These are phyloP conservation scores for Fusarium falciforme DNA, from an alignment of 2,329 filamentous ascomycete species.

Conservation along the genomic window DNA sequence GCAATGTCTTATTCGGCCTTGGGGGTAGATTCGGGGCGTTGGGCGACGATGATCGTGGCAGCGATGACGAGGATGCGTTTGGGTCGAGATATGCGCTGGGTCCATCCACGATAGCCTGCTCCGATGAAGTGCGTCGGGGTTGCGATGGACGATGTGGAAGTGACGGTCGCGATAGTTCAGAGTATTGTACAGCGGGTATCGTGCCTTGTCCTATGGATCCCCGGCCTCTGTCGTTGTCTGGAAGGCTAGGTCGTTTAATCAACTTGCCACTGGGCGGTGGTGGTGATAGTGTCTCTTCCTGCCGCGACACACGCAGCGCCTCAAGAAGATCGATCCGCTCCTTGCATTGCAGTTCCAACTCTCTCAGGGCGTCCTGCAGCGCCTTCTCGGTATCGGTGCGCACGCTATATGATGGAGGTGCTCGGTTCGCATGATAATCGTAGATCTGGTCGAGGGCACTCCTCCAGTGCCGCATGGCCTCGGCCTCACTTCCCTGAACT, in stretches of 20 bases:
- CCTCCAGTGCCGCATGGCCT: constrained; percentile 92
- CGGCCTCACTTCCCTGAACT: constrained; percentile 84
- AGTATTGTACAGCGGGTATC: constrained; percentile 82
- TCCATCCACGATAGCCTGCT: constrained; percentile 55
- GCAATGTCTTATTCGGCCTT: constrained; percentile 53
- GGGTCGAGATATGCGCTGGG: constrained; percentile 36
- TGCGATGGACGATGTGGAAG: constrained; percentile 68
- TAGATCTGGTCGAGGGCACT: constrained; percentile 89
- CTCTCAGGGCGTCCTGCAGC: constrained; percentile 81
- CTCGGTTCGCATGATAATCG: constrained; percentile 82
- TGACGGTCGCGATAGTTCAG: constrained; percentile 79
- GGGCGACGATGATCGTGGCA: constrained; percentile 48
- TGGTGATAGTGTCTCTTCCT: constrained; percentile 46
- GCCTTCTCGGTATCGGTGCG: constrained; percentile 86
- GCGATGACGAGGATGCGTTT: constrained; percentile 20
- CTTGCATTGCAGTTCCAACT: constrained; percentile 91
- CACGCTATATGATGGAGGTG: constrained; percentile 75
- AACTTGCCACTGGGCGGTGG: constrained; percentile 34
- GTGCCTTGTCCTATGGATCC: constrained; percentile 85
- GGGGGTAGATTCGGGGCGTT: constrained; percentile 42
- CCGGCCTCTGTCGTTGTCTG: constrained; percentile 45
- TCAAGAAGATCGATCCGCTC: constrained; percentile 91
- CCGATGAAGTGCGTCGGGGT: constrained; percentile 65
- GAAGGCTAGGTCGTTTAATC: constrained; percentile 33
- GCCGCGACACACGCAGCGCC: constrained; percentile 76